phyloP scores from a whole-genome alignment of 176 grass and related monocot species.

The Ensete ventricosum region DNA sequence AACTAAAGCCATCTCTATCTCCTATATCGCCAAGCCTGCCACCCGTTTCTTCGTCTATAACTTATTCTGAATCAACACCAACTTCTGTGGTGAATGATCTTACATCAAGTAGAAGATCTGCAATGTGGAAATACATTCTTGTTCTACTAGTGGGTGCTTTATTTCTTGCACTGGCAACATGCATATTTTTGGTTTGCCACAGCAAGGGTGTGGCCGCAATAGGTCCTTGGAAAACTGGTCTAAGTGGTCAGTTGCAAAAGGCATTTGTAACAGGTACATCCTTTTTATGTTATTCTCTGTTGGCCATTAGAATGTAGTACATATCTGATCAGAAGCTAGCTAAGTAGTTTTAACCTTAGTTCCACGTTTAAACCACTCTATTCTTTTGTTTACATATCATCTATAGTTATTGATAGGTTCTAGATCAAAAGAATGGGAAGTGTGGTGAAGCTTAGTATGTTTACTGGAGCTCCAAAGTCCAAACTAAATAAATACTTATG shows the following conservation, averaged over 20 bases:
- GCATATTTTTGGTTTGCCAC: slow-evolving; percentile 45
- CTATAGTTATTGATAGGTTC: not conserved
- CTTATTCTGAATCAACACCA: not conserved
- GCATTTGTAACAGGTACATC: slow-evolving; percentile 89
- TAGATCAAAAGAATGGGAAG: not conserved
- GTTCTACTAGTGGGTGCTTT: slow-evolving; percentile 33
- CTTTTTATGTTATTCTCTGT: not conserved
- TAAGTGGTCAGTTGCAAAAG: slow-evolving; percentile 97
- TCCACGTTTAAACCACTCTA: too few species aligned
- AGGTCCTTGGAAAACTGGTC: slow-evolving; percentile 85
- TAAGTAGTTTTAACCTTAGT: not conserved
- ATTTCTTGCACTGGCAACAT: slow-evolving; percentile 34
- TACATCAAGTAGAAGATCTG: slow-evolving; percentile 18
- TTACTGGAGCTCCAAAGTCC: not conserved
- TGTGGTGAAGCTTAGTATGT: not conserved
- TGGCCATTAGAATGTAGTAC: not conserved
- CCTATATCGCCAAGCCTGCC: slow-evolving; percentile 30
- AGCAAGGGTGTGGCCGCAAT: slow-evolving; percentile 50
- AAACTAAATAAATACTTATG: too few species aligned
- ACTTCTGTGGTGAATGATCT: slow-evolving; percentile 4
- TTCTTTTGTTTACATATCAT: not conserved
- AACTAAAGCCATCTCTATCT: slow-evolving; percentile 8
- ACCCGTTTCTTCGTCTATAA: not conserved
- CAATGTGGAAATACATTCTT: slow-evolving; percentile 44
- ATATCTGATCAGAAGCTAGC: not conserved